A percentile compares a stretch with the other conserved stretches of the same genome.
Evolutionary conservation across 2,329 filamentous ascomycete species (phyloP).

Genomic region (Apiospora rasikravindrae): DNA sequence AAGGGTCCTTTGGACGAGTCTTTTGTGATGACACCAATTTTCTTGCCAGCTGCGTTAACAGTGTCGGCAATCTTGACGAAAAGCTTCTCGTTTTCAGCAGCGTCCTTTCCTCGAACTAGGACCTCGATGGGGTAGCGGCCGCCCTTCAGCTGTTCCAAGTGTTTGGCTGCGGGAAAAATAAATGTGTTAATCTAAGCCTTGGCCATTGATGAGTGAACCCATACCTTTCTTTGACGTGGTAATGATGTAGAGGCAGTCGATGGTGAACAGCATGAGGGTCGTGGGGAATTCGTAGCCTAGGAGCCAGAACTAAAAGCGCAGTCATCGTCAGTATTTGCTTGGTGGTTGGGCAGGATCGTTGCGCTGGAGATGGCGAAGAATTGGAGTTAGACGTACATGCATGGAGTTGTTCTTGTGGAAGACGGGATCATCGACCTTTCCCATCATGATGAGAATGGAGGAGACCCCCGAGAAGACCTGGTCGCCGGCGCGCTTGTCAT

Average conservation of each 20-base stretch:
- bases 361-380: background rate
- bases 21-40: constrained; percentile 85
- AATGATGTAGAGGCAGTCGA: constrained; percentile 86
- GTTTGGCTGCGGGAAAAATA: constrained; percentile 70
- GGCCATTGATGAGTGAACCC: constrained; percentile 18
- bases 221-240: constrained; percentile 97
- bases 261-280: constrained; percentile 89
- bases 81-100: constrained; percentile 87
- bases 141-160: constrained; percentile 88
- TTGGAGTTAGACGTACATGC: constrained; percentile 68
- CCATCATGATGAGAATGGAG: constrained; percentile 89
- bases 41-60: constrained; percentile 90
- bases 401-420: constrained; percentile 97
- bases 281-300: constrained; percentile 98
- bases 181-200: constrained; percentile 27
- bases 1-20: constrained; percentile 87
- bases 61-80: constrained; percentile 83
- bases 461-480: constrained; percentile 83
- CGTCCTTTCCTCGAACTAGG: constrained; percentile 88
- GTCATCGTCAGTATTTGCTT: constrained; percentile 27
- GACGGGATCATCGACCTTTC: constrained; percentile 89
- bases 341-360: background rate
- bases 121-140: constrained; percentile 94
- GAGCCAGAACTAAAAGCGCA: constrained; percentile 80
- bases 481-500: constrained; percentile 88